Conservation (phyloP, 177 flowering plant genomes). For the Vitis hybrid region DNA sequence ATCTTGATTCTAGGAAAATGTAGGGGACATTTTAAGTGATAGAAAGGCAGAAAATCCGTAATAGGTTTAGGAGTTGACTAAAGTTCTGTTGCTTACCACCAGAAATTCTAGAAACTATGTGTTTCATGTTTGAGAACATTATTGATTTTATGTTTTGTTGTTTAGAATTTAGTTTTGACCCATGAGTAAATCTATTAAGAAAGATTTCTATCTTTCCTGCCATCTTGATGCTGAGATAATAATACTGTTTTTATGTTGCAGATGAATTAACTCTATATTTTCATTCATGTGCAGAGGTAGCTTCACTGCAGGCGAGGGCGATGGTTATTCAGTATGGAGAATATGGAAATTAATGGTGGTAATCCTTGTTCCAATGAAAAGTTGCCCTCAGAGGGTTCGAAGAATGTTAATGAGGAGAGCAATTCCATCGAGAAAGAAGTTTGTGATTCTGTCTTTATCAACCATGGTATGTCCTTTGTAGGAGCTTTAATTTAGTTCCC, state of each 20-base stretch:
- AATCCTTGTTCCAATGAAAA: conserved; percentile 16
- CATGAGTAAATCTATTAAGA: too few relatives aligned
- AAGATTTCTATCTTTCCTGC: too few relatives aligned
- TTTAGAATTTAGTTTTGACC: too few relatives aligned
- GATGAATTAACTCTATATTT: neutral
- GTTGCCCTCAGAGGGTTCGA: conserved; percentile 12
- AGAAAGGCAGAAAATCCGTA: too few relatives aligned
- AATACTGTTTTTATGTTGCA: neutral
- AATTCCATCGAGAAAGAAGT: conserved; percentile 14
- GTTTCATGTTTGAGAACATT: too few relatives aligned
- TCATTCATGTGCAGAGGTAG: neutral
- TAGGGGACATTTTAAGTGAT: too few relatives aligned
- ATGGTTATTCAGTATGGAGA: conserved; percentile 11
- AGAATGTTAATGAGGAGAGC: conserved; percentile 8
- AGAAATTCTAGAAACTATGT: too few relatives aligned
- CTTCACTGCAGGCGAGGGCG: conserved; percentile 3
- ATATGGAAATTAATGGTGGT: conserved; percentile 27
- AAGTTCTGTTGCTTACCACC: too few relatives aligned
- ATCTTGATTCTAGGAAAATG: too few relatives aligned
- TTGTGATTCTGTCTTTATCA: conserved; percentile 17
- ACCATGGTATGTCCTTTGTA: conserved; percentile 26
- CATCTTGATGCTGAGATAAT: too few relatives aligned
- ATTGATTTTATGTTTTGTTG: too few relatives aligned
- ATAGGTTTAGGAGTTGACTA: too few relatives aligned
- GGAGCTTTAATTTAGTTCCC: neutral